Conservation (phyloP, 1,139 yeast genomes). For the Taphrina flavorubra region DNA sequence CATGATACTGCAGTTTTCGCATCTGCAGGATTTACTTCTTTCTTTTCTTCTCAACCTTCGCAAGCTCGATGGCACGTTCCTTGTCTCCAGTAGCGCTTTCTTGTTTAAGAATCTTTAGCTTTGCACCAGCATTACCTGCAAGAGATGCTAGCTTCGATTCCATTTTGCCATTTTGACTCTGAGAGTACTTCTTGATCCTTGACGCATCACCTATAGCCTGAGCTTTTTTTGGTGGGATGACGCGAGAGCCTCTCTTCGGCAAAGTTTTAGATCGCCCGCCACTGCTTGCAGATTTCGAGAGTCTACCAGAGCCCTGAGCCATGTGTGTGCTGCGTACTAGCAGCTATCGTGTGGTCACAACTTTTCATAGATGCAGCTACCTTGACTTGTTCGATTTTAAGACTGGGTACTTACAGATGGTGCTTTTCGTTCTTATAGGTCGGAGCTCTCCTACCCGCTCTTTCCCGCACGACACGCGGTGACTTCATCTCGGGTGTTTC, state of each 20-base stretch:
- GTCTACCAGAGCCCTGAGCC: constrained; percentile 34
- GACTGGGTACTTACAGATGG: too few species aligned
- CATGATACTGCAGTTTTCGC: background rate
- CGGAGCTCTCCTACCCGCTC: too few species aligned
- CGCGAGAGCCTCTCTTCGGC: constrained; percentile 37
- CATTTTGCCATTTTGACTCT: constrained; percentile 40
- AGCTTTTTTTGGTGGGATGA: constrained; percentile 32
- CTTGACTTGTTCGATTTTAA: too few species aligned
- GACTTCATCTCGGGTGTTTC: too few species aligned
- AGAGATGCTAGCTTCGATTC: constrained; percentile 36
- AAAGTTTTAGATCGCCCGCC: constrained; percentile 34
- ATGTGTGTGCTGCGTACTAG: background rate
- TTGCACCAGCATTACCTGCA: constrained; percentile 39
- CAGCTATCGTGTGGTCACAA: background rate
- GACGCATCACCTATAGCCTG: constrained; percentile 32
- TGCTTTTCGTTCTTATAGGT: too few species aligned
- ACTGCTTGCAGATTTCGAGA: constrained; percentile 8
- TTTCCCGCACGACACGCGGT: too few species aligned
- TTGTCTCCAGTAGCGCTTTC: constrained; percentile 36
- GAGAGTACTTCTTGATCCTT: constrained; percentile 35
- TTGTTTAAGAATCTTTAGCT: constrained; percentile 34
- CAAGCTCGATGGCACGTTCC: constrained; percentile 36
- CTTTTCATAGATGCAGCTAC: background rate
- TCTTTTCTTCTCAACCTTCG: constrained; percentile 36
- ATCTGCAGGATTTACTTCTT: constrained; percentile 21